phyloP scores from a whole-genome alignment of 345 rosid species.

The Murraya paniculata region DNA sequence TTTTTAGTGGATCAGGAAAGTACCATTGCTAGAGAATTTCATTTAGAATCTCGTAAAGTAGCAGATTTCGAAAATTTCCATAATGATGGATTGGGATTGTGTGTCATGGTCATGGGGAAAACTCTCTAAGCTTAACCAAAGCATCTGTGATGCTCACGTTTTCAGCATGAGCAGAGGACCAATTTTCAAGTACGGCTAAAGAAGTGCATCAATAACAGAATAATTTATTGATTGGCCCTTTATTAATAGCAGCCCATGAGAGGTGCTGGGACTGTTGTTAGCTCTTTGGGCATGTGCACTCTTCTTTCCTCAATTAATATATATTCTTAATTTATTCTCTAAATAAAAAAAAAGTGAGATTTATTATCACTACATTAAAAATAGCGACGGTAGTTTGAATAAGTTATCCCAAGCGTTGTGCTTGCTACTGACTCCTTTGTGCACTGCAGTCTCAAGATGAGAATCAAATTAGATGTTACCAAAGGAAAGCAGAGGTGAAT shows the following conservation, averaged over 20 bases:
- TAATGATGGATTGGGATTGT: neutral
- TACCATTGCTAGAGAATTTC: neutral
- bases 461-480: slow-evolving; percentile 69
- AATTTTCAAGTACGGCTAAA: neutral
- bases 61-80: neutral
- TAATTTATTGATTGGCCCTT: neutral
- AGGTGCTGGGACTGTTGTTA: neutral
- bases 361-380: neutral
- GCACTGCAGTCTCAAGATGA: slow-evolving; percentile 73
- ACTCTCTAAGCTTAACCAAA: neutral
- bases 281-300: neutral
- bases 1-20: neutral
- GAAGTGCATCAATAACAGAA: neutral
- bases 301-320: neutral
- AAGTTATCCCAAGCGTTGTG: slow-evolving; percentile 8
- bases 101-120: neutral
- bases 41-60: neutral
- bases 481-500: slow-evolving; percentile 90
- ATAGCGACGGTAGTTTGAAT: slow-evolving; percentile 4
- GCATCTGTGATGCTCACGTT: neutral
- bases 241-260: neutral
- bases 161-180: neutral
- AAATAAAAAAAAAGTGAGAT: neutral
- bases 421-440: neutral
- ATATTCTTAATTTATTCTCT: neutral